These are phyloP conservation scores for Neoascochyta sp. DNA, from an alignment of 2,329 filamentous ascomycete genomes.

Conservation along the genomic window DNA sequence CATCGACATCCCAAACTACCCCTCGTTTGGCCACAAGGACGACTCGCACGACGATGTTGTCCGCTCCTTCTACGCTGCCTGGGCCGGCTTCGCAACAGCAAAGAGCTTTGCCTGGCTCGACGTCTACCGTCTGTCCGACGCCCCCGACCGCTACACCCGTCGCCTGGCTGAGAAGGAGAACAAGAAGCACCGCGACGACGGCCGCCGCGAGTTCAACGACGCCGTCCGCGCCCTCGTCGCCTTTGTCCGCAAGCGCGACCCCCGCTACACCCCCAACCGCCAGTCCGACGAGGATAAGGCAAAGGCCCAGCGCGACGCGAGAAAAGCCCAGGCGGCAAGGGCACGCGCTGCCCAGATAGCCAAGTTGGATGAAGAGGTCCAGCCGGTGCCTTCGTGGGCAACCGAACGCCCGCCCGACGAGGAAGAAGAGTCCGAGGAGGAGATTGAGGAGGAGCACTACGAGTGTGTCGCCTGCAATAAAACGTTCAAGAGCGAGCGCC, in stretches of 20 bases:
- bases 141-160: slow-evolving; percentile 77
- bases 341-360: slow-evolving; percentile 78
- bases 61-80: slow-evolving; percentile 74
- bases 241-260: slow-evolving; percentile 89
- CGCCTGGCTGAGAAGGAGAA: slow-evolving; percentile 96
- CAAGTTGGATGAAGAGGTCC: slow-evolving; percentile 62
- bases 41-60: slow-evolving; percentile 75
- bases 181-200: slow-evolving; percentile 75
- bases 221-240: slow-evolving; percentile 79
- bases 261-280: slow-evolving; percentile 71
- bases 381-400: slow-evolving; percentile 72
- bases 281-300: slow-evolving; percentile 80
- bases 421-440: slow-evolving; percentile 53
- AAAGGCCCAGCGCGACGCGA: slow-evolving; percentile 69
- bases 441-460: slow-evolving; percentile 50
- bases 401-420: slow-evolving; percentile 56
- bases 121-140: slow-evolving; percentile 75
- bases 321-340: slow-evolving; percentile 77
- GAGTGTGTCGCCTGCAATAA: slow-evolving; percentile 64
- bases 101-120: slow-evolving; percentile 93
- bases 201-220: slow-evolving; percentile 84
- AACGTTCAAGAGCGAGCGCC: slow-evolving; percentile 82
- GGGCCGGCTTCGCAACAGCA: slow-evolving; percentile 75
- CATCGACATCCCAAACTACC: slow-evolving; percentile 62
- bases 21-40: slow-evolving; percentile 73